A percentile compares a stretch with the other conserved stretches of the same genome.
Evolutionary conservation across 345 rosid species (phyloP).

Genomic region (Heritiera fomes): DNA sequence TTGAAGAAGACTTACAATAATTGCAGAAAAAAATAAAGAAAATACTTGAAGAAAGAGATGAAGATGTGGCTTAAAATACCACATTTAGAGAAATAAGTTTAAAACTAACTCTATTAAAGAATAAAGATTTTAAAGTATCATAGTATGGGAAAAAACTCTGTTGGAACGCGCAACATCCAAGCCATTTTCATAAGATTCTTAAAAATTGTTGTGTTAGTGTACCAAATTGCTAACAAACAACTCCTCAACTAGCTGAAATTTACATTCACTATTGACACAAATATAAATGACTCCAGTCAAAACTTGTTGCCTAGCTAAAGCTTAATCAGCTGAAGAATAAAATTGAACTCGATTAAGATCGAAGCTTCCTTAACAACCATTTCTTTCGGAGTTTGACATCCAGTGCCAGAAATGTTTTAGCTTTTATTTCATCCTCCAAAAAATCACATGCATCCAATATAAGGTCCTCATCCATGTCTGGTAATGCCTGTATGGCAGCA

Average conservation of each 20-base stretch:
- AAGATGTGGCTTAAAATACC: too few relatives aligned
- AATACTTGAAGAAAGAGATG: too few relatives aligned
- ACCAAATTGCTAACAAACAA: background rate
- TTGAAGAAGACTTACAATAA: too few relatives aligned
- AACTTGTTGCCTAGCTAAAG: background rate
- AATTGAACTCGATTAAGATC: conserved; percentile 29
- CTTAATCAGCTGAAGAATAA: background rate
- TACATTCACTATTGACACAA: background rate
- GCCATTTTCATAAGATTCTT: background rate
- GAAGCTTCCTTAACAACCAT: conserved; percentile 82
- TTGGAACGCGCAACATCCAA: background rate
- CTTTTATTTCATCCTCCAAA: conserved; percentile 76
- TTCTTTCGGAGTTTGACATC: conserved; percentile 71
- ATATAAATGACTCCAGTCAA: background rate
- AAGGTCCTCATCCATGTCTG: conserved; percentile 86
- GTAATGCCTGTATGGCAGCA: conserved; percentile 67
- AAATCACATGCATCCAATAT: conserved; percentile 88
- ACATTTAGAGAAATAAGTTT: too few relatives aligned
- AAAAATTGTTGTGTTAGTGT: background rate
- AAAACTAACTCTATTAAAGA: too few relatives aligned
- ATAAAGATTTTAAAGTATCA: too few relatives aligned
- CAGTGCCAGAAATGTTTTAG: conserved; percentile 77
- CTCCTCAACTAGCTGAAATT: background rate
- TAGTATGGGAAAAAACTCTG: too few relatives aligned
- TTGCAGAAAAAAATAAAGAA: too few relatives aligned